A percentile compares a stretch with the other conserved stretches of the same genome.
These are phyloP conservation scores for Pilatotrama ljubarskyi DNA, from an alignment of 768 basidiomycete species.

Conservation along the genomic window DNA sequence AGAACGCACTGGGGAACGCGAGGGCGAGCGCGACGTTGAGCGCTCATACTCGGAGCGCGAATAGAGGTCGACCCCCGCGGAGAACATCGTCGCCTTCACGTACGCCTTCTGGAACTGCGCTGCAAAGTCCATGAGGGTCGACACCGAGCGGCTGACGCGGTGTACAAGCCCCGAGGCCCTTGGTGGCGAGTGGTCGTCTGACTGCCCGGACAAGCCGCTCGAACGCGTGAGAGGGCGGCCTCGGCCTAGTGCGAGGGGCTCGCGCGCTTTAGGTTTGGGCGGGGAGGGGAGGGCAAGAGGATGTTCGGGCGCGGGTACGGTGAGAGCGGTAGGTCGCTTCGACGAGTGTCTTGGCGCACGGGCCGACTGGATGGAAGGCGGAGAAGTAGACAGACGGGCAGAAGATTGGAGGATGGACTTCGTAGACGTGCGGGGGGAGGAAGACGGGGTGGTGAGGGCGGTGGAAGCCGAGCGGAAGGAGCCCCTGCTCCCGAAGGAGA, in stretches of 20 bases:
- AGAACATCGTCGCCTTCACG: constrained; percentile 52
- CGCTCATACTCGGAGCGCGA: constrained; percentile 16
- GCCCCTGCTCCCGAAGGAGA: constrained; percentile 42
- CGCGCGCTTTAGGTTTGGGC: constrained; percentile 6
- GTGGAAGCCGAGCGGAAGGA: constrained; percentile 39
- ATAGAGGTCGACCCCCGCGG: constrained; percentile 35
- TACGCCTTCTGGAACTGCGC: constrained; percentile 60
- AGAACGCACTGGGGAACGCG: constrained; percentile 14
- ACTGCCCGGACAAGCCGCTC: not conserved
- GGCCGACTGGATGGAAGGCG: constrained; percentile 1
- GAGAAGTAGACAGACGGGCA: not conserved
- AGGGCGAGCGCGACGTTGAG: constrained; percentile 23
- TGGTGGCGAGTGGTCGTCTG: constrained; percentile 15
- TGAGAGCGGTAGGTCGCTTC: constrained; percentile 3
- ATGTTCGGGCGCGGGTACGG: constrained; percentile 13
- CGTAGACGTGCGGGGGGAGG: constrained; percentile 31
- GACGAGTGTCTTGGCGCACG: constrained; percentile 9
- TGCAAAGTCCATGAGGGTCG: constrained; percentile 51
- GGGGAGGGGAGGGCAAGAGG: constrained; percentile 17
- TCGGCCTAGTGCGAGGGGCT: constrained; percentile 15
- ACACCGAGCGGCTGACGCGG: constrained; percentile 39
- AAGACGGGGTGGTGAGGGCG: constrained; percentile 36
- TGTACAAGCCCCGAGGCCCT: constrained; percentile 20
- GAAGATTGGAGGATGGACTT: constrained; percentile 2
- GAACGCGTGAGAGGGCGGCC: constrained; percentile 17